Evolutionary conservation across 2,329 filamentous ascomycete species (phyloP).

Genomic region (Curvularia sp.): DNA sequence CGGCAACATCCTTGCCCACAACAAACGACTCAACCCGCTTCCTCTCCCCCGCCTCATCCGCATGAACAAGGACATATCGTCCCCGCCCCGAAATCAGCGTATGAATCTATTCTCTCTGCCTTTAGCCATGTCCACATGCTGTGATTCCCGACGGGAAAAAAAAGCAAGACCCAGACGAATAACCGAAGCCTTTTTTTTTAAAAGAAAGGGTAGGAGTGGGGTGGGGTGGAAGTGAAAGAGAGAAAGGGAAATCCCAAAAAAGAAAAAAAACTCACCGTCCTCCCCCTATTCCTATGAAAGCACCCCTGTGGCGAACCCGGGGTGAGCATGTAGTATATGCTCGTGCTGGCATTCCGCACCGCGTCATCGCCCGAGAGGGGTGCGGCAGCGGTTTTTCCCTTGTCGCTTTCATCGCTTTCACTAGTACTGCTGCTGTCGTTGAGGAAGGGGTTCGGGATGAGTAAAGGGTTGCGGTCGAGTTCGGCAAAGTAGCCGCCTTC

Average conservation of each 20-base stretch:
- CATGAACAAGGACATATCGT: conserved; percentile 69
- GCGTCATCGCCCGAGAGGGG: conserved; percentile 43
- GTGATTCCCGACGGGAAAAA: too few relatives aligned
- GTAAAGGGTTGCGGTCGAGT: conserved; percentile 55
- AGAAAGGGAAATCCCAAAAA: background rate
- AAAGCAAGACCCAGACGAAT: too few relatives aligned
- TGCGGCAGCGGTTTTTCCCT: conserved; percentile 44
- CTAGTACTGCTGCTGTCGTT: background rate
- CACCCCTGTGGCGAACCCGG: conserved; percentile 62
- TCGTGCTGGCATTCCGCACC: conserved; percentile 64
- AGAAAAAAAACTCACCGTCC: conserved; percentile 53
- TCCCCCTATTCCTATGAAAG: conserved; percentile 69
- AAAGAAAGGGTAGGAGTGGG: background rate
- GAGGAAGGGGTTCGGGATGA: conserved; percentile 63
- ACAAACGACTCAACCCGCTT: conserved; percentile 69
- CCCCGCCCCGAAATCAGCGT: conserved; percentile 69
- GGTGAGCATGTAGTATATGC: conserved; percentile 71
- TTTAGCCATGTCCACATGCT: too few relatives aligned
- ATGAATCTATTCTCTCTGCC: conserved; percentile 55
- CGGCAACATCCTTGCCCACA: conserved; percentile 65
- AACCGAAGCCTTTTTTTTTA: too few relatives aligned
- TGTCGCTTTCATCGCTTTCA: conserved; percentile 27
- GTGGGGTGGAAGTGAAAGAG: background rate
- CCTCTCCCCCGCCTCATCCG: conserved; percentile 58
- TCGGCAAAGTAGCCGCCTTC: conserved; percentile 62